Percentiles rank a stretch among this genome's conserved stretches.
phyloP scores from a whole-genome alignment of 768 basidiomycete species.

The Boletus subcaerulescens region DNA sequence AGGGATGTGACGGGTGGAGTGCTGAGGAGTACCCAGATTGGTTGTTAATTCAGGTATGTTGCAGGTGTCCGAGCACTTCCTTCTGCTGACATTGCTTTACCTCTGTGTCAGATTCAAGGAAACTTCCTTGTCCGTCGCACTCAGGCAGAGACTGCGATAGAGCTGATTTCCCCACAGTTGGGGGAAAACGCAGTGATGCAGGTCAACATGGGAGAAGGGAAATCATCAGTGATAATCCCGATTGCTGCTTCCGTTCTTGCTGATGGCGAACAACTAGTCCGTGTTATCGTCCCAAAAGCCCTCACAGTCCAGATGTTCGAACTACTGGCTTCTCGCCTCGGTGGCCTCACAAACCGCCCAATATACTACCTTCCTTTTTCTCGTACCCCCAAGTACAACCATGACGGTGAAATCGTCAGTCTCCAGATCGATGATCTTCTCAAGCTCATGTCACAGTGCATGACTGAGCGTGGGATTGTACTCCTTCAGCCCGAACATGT shows the following conservation, averaged over 20 bases:
- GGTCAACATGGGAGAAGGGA: not conserved
- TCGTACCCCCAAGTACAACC: constrained; percentile 28
- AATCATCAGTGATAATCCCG: not conserved
- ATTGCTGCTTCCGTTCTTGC: constrained; percentile 34
- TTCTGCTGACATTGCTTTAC: not conserved
- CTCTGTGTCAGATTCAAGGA: constrained; percentile 36
- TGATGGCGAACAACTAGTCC: constrained; percentile 38
- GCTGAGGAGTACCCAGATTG: constrained; percentile 33
- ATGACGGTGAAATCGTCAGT: fast-evolving
- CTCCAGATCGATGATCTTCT: constrained; percentile 21
- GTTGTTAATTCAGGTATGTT: constrained; percentile 41
- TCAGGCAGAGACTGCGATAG: constrained; percentile 37
- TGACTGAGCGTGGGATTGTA: too few relatives aligned
- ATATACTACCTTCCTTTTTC: constrained; percentile 49
- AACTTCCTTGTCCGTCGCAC: constrained; percentile 15
- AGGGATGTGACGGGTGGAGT: constrained; percentile 14
- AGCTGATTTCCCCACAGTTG: constrained; percentile 42
- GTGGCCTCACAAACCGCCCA: constrained; percentile 41
- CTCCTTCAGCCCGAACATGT: too few relatives aligned
- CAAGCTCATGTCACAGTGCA: constrained; percentile 36
- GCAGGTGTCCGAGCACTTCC: too few relatives aligned
- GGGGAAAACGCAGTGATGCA: constrained; percentile 39
- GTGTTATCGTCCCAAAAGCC: constrained; percentile 46
- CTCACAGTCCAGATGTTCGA: constrained; percentile 45
- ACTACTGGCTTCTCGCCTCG: constrained; percentile 38